These are phyloP conservation scores for Naganishia sp. DNA, from an alignment of 1,284 basidiomycete species.

Conservation along the genomic window DNA sequence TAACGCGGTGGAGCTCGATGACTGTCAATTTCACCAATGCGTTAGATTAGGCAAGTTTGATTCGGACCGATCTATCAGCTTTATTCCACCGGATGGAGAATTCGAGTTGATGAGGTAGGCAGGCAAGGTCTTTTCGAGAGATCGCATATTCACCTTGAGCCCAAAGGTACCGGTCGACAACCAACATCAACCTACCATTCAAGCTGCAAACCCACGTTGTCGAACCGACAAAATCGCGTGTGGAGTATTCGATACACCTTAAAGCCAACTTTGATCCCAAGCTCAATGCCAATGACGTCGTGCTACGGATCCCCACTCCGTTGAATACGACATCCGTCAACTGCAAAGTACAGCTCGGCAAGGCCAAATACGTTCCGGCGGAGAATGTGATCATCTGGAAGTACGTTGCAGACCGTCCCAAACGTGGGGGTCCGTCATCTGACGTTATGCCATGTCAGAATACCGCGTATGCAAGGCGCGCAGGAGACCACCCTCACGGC, in stretches of 20 bases:
- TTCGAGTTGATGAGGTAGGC: slow-evolving; percentile 93
- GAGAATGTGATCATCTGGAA: slow-evolving; percentile 98
- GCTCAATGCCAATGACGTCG: slow-evolving; percentile 87
- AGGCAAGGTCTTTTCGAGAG: slow-evolving; percentile 12
- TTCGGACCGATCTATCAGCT: slow-evolving; percentile 86
- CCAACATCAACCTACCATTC: slow-evolving; percentile 92
- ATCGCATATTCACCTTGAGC: slow-evolving; percentile 18
- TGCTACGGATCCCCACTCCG: slow-evolving; percentile 92
- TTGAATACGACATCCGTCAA: slow-evolving; percentile 89
- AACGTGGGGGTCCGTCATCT: background rate
- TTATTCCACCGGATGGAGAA: slow-evolving; percentile 97
- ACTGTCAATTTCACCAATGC: slow-evolving; percentile 98
- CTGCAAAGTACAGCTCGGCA: slow-evolving; percentile 85
- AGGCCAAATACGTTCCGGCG: slow-evolving; percentile 93
- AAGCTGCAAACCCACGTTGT: slow-evolving; percentile 87
- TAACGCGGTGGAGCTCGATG: slow-evolving; percentile 90
- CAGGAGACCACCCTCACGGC: slow-evolving; percentile 85
- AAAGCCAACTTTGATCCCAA: slow-evolving; percentile 89
- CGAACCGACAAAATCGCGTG: slow-evolving; percentile 85
- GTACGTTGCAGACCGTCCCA: slow-evolving; percentile 60
- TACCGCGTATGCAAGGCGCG: slow-evolving; percentile 87
- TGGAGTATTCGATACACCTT: slow-evolving; percentile 86
- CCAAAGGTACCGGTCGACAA: slow-evolving; percentile 85
- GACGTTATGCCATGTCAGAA: slow-evolving; percentile 58
- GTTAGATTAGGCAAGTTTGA: slow-evolving; percentile 94